Evolutionary conservation across 2,329 filamentous ascomycete genomes (phyloP), one percentile per base, ranked within the genome.

Genomic region (Trichoderma sp.): DNA sequence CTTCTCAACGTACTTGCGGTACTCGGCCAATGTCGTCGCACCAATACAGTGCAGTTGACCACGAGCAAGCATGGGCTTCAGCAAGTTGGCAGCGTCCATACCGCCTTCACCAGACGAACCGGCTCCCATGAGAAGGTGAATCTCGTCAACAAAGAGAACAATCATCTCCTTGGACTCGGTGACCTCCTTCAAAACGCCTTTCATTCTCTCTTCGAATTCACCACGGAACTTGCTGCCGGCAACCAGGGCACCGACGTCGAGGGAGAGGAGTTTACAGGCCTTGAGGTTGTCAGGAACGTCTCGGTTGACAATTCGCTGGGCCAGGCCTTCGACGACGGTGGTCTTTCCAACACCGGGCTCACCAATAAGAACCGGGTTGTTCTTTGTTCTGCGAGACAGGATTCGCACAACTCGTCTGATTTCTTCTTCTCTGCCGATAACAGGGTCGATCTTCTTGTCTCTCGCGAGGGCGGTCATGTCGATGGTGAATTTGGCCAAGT

Each of bases 131-230:
- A 99, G 90, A 74, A 99, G 88, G 84, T 99, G 96, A 75, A 99
- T 99, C 82, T 99, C 96, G 82, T 99, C 96, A 76, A 99, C 96
- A 77, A 99, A 99, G 74, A 99, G 90, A 67, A 99, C 92, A 79
- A 99, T 98, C 86, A 95, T 97, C 71, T 98, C 95, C 80, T 96
- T 97, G 66, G 94, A 94, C 71, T 97, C 91, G 76, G 95, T 89
- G 72, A 99, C 97, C 84, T 99, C 96, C 82, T 98, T 99, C 77
- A 99, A 83, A 6, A 99, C 96, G 70, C 95, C 95, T 88, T 99
- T 99, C 95, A 99, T 98, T 76, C 96, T 90, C 86, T 99, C 96
- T 81, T 99, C 96, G 73, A 99, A 99, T 81, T 99, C 96, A 84
- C 96, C 96, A 64, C 96, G 91, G 85, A 97, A 99, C 84, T 99